Evolutionary conservation across 2,329 filamentous ascomycete species (phyloP).

Genomic region (Phialophora expanda): DNA sequence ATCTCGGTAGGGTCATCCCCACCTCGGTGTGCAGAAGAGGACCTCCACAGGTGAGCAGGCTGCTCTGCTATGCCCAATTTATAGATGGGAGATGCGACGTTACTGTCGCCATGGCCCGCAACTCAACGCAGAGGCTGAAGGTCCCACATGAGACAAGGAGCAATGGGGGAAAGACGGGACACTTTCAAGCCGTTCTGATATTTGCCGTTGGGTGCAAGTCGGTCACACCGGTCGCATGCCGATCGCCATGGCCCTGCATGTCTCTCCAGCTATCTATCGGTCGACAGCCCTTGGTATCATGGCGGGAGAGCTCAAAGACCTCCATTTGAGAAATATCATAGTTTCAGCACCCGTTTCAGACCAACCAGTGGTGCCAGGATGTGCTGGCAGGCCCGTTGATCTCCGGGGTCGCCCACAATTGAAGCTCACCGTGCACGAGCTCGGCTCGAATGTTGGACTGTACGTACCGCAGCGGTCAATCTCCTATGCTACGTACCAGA

Average conservation of each 20-base stretch:
- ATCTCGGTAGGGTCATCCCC: background rate
- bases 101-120: background rate
- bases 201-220: background rate
- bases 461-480: background rate
- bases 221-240: background rate
- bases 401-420: background rate
- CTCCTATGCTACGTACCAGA: constrained; percentile 11
- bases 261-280: background rate
- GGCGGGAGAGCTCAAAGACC: too few species aligned
- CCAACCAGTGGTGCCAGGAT: background rate
- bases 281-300: too few species aligned
- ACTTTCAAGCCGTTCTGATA: background rate
- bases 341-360: background rate
- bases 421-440: too few species aligned
- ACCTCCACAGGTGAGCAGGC: background rate
- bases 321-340: background rate
- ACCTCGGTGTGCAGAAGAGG: too few species aligned
- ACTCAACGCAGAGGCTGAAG: background rate
- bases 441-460: too few species aligned
- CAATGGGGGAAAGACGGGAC: background rate
- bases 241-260: constrained; percentile 11
- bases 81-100: background rate
- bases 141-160: background rate
- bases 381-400: background rate
- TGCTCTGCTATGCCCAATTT: background rate